A percentile compares a stretch with the other conserved stretches of the same genome.
Conservation (phyloP, 1,284 basidiomycete genomes). For the Taiwanofungus camphoratus region DNA sequence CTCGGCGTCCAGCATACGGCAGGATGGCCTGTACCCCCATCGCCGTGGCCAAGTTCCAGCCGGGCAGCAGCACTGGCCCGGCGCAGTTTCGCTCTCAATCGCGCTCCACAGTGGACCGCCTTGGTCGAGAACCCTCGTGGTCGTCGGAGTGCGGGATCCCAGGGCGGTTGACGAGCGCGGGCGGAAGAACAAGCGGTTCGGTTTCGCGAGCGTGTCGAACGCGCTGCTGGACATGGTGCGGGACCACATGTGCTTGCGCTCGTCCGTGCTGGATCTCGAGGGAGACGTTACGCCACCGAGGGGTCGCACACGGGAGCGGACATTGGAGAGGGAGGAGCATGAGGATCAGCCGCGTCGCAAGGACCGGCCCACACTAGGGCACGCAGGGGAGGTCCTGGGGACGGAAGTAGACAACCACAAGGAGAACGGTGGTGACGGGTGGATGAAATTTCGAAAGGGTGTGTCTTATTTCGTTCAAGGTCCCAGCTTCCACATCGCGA, state of each 20-base stretch:
- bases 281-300: conserved; percentile 23
- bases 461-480: conserved; percentile 17
- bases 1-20: conserved; percentile 13
- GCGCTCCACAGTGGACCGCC: conserved; percentile 6
- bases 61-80: conserved; percentile 19
- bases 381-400: conserved; percentile 34
- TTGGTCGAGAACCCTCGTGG: conserved; percentile 12
- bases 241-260: conserved; percentile 34
- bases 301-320: conserved; percentile 18
- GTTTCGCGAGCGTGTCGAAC: conserved; percentile 31
- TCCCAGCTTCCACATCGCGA: too few relatives aligned
- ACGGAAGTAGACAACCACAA: conserved; percentile 41
- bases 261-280: conserved; percentile 7
- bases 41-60: conserved; percentile 22
- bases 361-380: conserved; percentile 20
- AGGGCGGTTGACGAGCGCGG: conserved; percentile 24
- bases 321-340: conserved; percentile 18
- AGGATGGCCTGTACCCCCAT: conserved; percentile 23
- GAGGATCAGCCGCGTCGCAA: conserved; percentile 9
- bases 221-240: conserved; percentile 35
- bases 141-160: conserved; percentile 12
- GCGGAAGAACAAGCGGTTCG: conserved; percentile 33
- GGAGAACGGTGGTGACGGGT: conserved; percentile 53
- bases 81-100: conserved; percentile 13
- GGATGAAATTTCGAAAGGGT: conserved; percentile 92